These are phyloP conservation scores for Cryptosporidium baileyi DNA, from an alignment of 169 alveolate species.

Conservation along the genomic window DNA sequence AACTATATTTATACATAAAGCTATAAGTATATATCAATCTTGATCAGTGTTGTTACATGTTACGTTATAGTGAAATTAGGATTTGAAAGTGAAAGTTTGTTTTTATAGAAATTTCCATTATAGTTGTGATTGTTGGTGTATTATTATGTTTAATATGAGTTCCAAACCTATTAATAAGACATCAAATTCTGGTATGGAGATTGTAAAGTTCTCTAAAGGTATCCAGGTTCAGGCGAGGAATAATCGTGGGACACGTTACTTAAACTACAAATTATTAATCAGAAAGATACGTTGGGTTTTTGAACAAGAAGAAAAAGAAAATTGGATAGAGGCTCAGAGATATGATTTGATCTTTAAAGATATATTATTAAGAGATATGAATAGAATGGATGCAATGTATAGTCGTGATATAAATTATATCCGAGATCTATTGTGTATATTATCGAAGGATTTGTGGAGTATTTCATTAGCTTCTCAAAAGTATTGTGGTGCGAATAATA, in stretches of 20 bases:
- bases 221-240: conserved; percentile 67
- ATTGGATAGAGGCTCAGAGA: conserved; percentile 61
- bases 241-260: conserved; percentile 66
- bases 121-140: not conserved
- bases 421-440: conserved; percentile 32
- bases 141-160: not conserved
- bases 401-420: conserved; percentile 38
- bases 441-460: conserved; percentile 32
- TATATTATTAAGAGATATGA: conserved; percentile 53
- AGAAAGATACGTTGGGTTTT: conserved; percentile 62
- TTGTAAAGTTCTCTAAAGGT: conserved; percentile 66
- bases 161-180: not conserved
- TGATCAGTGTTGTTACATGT: conserved; percentile 65
- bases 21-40: conserved; percentile 51
- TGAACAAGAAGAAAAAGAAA: conserved; percentile 38
- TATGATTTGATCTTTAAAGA: conserved; percentile 63
- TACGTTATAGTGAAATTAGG: too few relatives aligned
- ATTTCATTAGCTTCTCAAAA: not conserved
- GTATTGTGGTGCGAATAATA: not conserved
- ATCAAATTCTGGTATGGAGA: conserved; percentile 23
- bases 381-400: conserved; percentile 67
- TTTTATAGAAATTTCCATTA: not conserved
- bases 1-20: conserved; percentile 46
- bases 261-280: conserved; percentile 62
- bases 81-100: too few relatives aligned